Base-by-base conservation (phyloP, 2,329 filamentous ascomycete species). In the Phaeosphaeria sp. region DNA sequence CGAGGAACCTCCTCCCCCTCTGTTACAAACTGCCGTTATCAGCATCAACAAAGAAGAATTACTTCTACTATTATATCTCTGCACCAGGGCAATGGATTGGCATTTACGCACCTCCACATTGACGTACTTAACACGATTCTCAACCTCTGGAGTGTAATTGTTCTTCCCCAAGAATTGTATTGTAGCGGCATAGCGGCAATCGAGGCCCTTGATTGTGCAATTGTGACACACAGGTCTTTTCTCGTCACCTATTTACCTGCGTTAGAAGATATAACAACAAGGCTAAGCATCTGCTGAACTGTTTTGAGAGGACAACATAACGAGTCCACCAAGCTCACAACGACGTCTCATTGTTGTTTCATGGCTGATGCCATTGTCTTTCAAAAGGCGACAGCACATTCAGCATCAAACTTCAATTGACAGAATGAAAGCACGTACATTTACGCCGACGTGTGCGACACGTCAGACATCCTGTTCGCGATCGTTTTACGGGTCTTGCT, bases 141-240 rank as follows among this genome's bases (percentile, higher is more conserved):
- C 42, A 6, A 65, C 73, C 7, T 62, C 65, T 1, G 79, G 72
- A 0, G 81, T 83, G 46, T 79, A 76, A 5, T 78, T 78, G 61
- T 84, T 84, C 65, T 83, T 83, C 7, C 79, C 75, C 2, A 84
- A 65, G 61, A 85, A 84, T 0, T 79, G 81, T 42, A 84, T 71
- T 18, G 78, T 73, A 2, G 79, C 76, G 11, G 80, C 80, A 63
- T 84, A 85, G 36, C 78, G 77, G 66, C 83, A 85, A 43, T 81
- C 76, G 27, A 83, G 79, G 9, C 78, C 77, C 33, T 82, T 80
- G 1, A 77, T 73, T 17, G 78, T 66, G 56, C 83, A 85, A 60
- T 82, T 81, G 44, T 77, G 78, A 44, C 83, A 85, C 2, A 69
- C 68, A 3, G 83, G 83, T 61, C 82, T 84, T 15, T 71, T 71